phyloP scores from a whole-genome alignment of 768 basidiomycete species.

The Mycena venus region DNA sequence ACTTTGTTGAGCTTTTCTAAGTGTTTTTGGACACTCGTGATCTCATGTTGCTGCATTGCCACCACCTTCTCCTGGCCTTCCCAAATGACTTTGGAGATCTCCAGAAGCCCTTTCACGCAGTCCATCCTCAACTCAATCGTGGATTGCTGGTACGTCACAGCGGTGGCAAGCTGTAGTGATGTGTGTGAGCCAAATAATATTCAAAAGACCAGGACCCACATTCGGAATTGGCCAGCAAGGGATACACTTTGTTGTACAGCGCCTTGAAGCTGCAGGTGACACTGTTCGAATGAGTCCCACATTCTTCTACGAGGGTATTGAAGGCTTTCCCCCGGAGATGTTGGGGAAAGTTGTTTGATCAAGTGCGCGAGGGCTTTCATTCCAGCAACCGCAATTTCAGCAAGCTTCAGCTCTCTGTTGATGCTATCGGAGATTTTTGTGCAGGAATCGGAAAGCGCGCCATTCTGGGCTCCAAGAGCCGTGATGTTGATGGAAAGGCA shows the following conservation, averaged over 20 bases:
- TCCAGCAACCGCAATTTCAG: neutral
- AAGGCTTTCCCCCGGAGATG: neutral
- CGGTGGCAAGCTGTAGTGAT: neutral
- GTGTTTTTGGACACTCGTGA: neutral
- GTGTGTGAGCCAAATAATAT: neutral
- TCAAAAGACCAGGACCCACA: neutral
- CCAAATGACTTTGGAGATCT: neutral
- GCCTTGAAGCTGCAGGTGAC: neutral
- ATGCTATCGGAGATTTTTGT: too few relatives aligned
- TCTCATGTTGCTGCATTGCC: too few relatives aligned
- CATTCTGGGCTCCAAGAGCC: too few relatives aligned
- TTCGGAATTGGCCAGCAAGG: neutral
- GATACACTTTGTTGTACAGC: neutral
- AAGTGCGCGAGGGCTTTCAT: neutral
- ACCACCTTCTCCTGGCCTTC: neutral
- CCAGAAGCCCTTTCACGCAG: neutral
- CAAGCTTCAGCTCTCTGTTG: neutral
- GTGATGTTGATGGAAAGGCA: too few relatives aligned
- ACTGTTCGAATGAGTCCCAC: neutral
- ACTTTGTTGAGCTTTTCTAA: neutral
- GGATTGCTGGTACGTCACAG: neutral
- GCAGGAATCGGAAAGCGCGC: too few relatives aligned
- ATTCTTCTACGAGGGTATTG: neutral
- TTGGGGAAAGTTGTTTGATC: neutral
- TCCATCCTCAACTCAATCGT: neutral